phyloP scores from a whole-genome alignment of 495 filamentous ascomycete species.

The Aspergillus affinis region DNA sequence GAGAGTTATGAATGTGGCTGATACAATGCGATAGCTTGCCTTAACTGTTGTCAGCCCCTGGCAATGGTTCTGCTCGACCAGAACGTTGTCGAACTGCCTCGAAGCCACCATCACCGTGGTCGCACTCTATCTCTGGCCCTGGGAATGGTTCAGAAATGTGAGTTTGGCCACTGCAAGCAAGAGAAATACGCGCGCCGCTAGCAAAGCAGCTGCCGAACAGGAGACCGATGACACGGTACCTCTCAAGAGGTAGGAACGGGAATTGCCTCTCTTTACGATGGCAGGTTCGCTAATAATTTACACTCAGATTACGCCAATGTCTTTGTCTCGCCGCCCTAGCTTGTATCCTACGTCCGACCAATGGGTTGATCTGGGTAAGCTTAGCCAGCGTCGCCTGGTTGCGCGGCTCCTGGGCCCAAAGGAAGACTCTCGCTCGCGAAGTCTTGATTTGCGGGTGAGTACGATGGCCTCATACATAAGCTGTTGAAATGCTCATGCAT shows the following conservation, averaged over 20 bases:
- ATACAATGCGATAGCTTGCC: constrained; percentile 39
- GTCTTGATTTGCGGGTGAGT: constrained; percentile 67
- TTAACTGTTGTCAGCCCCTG: constrained; percentile 83
- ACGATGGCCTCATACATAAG: background rate
- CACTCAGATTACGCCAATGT: constrained; percentile 57
- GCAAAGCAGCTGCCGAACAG: background rate
- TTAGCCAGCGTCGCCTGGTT: constrained; percentile 48
- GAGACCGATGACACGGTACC: constrained; percentile 13
- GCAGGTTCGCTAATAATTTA: constrained; percentile 3
- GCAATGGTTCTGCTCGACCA: constrained; percentile 94
- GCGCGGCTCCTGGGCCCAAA: constrained; percentile 38
- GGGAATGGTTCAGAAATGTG: constrained; percentile 55
- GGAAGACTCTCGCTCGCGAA: constrained; percentile 59
- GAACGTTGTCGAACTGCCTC: constrained; percentile 90
- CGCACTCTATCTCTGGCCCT: constrained; percentile 85
- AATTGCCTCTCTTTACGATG: background rate
- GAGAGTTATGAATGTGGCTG: constrained; percentile 3
- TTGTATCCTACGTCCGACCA: constrained; percentile 87
- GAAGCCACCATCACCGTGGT: constrained; percentile 84
- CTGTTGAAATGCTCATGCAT: constrained; percentile 12
- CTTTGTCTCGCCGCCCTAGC: constrained; percentile 77
- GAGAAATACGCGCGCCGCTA: constrained; percentile 1
- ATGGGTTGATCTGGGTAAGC: constrained; percentile 78
- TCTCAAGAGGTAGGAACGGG: constrained; percentile 15
- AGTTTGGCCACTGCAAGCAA: background rate